These are phyloP conservation scores for Wallacemonas rigidus DNA, from an alignment of 208 protist species.

Conservation along the genomic window DNA sequence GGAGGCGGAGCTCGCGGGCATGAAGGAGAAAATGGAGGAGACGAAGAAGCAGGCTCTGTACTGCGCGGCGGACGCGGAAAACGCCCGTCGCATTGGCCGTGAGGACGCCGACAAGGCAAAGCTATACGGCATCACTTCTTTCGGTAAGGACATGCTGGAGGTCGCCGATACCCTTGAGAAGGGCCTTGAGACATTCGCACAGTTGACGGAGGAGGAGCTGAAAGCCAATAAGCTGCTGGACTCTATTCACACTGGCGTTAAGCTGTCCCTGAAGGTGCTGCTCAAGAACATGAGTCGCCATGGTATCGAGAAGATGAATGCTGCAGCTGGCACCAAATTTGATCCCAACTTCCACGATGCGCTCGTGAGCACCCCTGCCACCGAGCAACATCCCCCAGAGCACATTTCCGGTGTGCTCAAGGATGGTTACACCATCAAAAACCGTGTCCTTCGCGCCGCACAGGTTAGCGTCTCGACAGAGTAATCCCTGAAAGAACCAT, in stretches of 20 bases:
- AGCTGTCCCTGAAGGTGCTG: conserved; percentile 86
- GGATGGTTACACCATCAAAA: conserved; percentile 87
- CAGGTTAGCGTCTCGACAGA: conserved; percentile 88
- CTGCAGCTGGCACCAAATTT: conserved; percentile 70
- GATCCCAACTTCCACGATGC: conserved; percentile 93
- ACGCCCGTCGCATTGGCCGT: conserved; percentile 84
- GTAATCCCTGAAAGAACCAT: neutral
- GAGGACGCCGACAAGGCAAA: conserved; percentile 92
- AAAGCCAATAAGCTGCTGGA: conserved; percentile 58
- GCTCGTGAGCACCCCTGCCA: conserved; percentile 74
- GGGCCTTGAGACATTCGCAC: conserved; percentile 71
- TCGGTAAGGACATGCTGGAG: conserved; percentile 93
- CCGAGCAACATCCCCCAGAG: conserved; percentile 44
- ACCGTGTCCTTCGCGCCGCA: conserved; percentile 84
- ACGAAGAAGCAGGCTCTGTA: conserved; percentile 89
- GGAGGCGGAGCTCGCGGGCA: conserved; percentile 72
- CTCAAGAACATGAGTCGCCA: conserved; percentile 84
- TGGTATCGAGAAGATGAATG: conserved; percentile 86
- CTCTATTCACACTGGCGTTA: conserved; percentile 81
- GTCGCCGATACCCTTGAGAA: conserved; percentile 93
- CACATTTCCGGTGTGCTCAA: conserved; percentile 87
- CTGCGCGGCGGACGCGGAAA: conserved; percentile 87
- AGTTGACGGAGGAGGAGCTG: conserved; percentile 49
- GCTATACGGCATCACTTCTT: conserved; percentile 85
- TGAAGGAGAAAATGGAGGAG: conserved; percentile 56